A percentile compares a stretch with the other conserved stretches of the same genome.
Conservation (phyloP, 805 yeast species). For the Cephaloascus albidus region DNA sequence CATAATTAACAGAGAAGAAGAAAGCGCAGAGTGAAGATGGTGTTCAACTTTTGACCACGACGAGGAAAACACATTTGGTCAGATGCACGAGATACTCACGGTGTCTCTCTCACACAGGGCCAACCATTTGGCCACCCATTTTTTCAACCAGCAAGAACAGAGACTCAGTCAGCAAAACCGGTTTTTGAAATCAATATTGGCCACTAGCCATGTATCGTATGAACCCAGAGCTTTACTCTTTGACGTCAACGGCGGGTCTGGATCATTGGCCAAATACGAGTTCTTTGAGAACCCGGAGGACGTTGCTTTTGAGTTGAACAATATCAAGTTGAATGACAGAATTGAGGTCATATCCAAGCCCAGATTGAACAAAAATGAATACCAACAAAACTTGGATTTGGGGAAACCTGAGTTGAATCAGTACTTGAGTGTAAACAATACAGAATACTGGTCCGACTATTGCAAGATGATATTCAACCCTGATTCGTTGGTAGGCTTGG, state of each 20-base stretch:
- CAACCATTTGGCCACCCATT: constrained; percentile 71
- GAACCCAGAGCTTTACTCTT: constrained; percentile 79
- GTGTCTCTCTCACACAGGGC: constrained; percentile 65
- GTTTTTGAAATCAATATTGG: constrained; percentile 13
- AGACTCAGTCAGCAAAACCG: background rate
- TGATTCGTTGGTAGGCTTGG: constrained; percentile 39
- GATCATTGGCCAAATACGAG: constrained; percentile 51
- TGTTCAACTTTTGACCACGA: no score
- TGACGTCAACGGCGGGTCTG: constrained; percentile 74
- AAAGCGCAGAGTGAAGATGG: no score
- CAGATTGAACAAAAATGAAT: constrained; percentile 41
- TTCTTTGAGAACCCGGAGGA: constrained; percentile 20
- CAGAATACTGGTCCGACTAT: constrained; percentile 76
- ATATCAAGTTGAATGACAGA: constrained; percentile 4
- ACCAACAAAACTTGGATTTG: constrained; percentile 55
- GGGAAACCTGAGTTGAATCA: constrained; percentile 17
- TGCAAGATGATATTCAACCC: constrained; percentile 62
- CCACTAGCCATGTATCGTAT: constrained; percentile 28
- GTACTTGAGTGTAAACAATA: constrained; percentile 25
- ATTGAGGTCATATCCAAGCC: constrained; percentile 16
- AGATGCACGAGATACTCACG: constrained; percentile 69
- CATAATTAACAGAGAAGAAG: no score
- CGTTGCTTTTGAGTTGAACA: constrained; percentile 6
- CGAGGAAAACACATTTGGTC: no score
- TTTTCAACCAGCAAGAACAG: constrained; percentile 71